phyloP scores from a whole-genome alignment of 2,329 filamentous ascomycete genomes.

The Fonsecaea erecta region DNA sequence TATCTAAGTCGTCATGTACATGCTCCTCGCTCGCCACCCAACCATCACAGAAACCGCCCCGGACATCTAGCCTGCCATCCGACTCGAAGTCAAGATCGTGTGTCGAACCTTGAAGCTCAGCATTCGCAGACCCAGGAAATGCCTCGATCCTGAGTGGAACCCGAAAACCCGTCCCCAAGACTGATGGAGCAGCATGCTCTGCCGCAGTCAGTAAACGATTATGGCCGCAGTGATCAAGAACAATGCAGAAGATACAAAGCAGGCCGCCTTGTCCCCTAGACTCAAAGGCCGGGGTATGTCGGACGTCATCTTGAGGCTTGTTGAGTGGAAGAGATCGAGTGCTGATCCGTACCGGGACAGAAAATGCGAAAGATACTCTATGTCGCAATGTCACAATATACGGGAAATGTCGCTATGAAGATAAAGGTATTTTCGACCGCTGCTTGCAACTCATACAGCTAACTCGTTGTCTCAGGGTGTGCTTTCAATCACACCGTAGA shows the following conservation, averaged over 20 bases:
- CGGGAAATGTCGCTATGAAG: slow-evolving; percentile 88
- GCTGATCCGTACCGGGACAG: slow-evolving; percentile 46
- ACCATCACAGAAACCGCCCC: slow-evolving; percentile 1
- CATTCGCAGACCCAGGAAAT: neutral
- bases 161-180: slow-evolving; percentile 13
- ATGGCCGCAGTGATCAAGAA: slow-evolving; percentile 52
- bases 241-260: slow-evolving; percentile 52
- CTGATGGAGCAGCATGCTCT: slow-evolving; percentile 33
- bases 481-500: slow-evolving; percentile 75
- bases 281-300: slow-evolving; percentile 55
- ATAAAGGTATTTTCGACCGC: slow-evolving; percentile 63
- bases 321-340: neutral
- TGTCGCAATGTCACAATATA: slow-evolving; percentile 94
- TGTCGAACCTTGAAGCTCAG: neutral
- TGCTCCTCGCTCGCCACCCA: slow-evolving; percentile 14
- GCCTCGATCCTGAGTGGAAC: slow-evolving; percentile 3
- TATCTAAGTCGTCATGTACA: slow-evolving; percentile 27
- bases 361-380: slow-evolving; percentile 82
- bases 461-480: slow-evolving; percentile 58
- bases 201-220: slow-evolving; percentile 22
- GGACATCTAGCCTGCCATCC: slow-evolving; percentile 2
- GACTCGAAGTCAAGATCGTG: neutral
- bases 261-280: slow-evolving; percentile 52
- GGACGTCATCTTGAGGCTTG: neutral
- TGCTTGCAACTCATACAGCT: slow-evolving; percentile 3